Base-by-base conservation (phyloP, 768 basidiomycete species). In the Tricholoma flavovirens region DNA sequence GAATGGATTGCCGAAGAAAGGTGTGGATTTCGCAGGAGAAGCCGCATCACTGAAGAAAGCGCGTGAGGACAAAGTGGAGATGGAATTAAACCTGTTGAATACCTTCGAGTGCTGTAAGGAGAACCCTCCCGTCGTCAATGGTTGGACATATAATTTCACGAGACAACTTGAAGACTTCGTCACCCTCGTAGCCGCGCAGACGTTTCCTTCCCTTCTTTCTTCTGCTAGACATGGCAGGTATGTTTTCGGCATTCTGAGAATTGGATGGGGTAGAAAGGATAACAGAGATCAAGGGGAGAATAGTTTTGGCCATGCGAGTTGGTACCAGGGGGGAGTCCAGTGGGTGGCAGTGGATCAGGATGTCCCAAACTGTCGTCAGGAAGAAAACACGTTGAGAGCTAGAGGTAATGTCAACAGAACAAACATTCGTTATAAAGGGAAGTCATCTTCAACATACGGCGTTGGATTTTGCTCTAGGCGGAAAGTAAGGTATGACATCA, bases 101-200 rank as follows among this genome's bases (percentile, higher is more conserved):
- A 90, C 90, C 82, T 60, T 84, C 76, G 11, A 89, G 66, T 12
- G 86, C 77, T 11, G 66, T 59, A 10, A 89, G 67, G 21, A 88
- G 59, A 21, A 75, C 71, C 24, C 82, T 70, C 19, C 78, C 81
- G 14, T 88, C 85, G 26, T 76, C 75, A 2, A 55, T 51, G 0
- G 77, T 78, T 1, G 76, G 68, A 62, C 80, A 87, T 17, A 83
- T 61, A 7, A 79, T 72, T 45, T 76, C 67, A 45, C 74, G 73
- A 2, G 76, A 66, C 7, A 71, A 62, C 52, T 78, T 82, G 68
- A 93, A 83, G 5, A 87, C 71, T 62, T 87, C 88, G 53, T 89
- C 89, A 9, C 83, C 88, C 68, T 92, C 88, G 60, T 84, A 91
- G 11, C 77, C 84, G 19, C 83, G 79, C 17, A 79, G 76, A 46